Conservation (phyloP, 2,329 filamentous ascomycete genomes). For the Aspergillus fischeri region DNA sequence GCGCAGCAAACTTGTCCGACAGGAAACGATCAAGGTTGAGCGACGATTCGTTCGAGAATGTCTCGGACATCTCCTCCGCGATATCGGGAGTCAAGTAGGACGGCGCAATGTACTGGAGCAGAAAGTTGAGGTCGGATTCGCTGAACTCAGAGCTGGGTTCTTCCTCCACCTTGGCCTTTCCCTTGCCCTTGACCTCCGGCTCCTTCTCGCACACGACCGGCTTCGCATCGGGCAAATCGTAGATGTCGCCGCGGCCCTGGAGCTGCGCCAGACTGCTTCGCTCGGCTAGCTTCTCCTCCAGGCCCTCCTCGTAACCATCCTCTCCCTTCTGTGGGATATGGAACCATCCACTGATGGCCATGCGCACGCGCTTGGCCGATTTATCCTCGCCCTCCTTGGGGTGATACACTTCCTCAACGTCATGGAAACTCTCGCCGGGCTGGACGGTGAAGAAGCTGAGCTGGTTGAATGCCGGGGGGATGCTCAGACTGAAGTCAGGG, state of each 20-base stretch:
- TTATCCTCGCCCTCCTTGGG: slow-evolving; percentile 57
- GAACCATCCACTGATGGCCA: slow-evolving; percentile 99
- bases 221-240: slow-evolving; percentile 70
- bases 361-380: slow-evolving; percentile 64
- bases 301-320: slow-evolving; percentile 80
- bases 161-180: slow-evolving; percentile 37
- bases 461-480: slow-evolving; percentile 96
- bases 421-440: slow-evolving; percentile 97
- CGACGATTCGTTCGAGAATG: slow-evolving; percentile 78
- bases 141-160: slow-evolving; percentile 60
- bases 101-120: slow-evolving; percentile 85
- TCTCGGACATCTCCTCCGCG: slow-evolving; percentile 72
- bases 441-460: slow-evolving; percentile 97
- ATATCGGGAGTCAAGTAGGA: slow-evolving; percentile 91
- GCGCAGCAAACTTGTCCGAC: slow-evolving; percentile 68
- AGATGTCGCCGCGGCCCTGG: slow-evolving; percentile 84
- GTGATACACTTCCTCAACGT: slow-evolving; percentile 96
- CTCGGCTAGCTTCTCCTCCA: slow-evolving; percentile 82
- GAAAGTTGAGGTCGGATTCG: slow-evolving; percentile 78
- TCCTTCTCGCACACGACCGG: slow-evolving; percentile 46
- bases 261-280: slow-evolving; percentile 90
- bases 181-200: slow-evolving; percentile 37
- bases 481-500: slow-evolving; percentile 73
- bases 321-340: slow-evolving; percentile 95
- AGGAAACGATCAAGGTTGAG: slow-evolving; percentile 78